phyloP scores from a whole-genome alignment of 176 grass and related monocot genomes.

The Ensete glaucum region DNA sequence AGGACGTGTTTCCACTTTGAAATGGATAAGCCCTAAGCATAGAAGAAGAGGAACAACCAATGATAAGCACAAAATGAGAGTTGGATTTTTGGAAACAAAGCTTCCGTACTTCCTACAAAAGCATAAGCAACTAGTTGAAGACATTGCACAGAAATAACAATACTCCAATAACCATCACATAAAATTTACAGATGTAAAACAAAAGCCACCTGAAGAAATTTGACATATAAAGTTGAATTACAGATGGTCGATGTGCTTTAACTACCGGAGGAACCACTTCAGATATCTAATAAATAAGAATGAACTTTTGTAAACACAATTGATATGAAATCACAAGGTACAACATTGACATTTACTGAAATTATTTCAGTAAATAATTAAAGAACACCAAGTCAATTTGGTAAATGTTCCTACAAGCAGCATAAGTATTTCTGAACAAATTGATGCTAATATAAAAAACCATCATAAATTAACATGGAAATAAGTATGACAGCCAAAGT shows the following conservation, averaged over 20 bases:
- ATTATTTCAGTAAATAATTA: neutral
- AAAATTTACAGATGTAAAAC: conserved; percentile 8
- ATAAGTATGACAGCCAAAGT: no score
- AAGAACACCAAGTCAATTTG: no score
- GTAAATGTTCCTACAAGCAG: no score
- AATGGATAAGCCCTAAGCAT: conserved; percentile 66
- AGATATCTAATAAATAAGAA: conserved; percentile 29
- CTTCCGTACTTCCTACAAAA: conserved; percentile 69
- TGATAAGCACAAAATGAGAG: conserved; percentile 62
- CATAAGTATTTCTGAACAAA: no score
- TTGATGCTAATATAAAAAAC: no score
- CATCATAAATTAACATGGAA: no score
- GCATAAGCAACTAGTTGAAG: conserved; percentile 23
- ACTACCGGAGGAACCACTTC: conserved; percentile 29
- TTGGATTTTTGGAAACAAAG: conserved; percentile 68
- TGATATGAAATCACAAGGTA: neutral
- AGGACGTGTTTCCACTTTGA: conserved; percentile 88
- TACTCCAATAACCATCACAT: conserved; percentile 22
- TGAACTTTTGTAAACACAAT: neutral
- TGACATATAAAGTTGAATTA: conserved; percentile 81
- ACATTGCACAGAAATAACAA: conserved; percentile 21
- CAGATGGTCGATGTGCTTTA: conserved; percentile 36
- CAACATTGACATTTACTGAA: neutral
- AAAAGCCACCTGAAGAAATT: conserved; percentile 65
- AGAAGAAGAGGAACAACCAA: conserved; percentile 77